Conservation (phyloP, 2,329 filamentous ascomycete species). For the Botrytis pseudocinerea region DNA sequence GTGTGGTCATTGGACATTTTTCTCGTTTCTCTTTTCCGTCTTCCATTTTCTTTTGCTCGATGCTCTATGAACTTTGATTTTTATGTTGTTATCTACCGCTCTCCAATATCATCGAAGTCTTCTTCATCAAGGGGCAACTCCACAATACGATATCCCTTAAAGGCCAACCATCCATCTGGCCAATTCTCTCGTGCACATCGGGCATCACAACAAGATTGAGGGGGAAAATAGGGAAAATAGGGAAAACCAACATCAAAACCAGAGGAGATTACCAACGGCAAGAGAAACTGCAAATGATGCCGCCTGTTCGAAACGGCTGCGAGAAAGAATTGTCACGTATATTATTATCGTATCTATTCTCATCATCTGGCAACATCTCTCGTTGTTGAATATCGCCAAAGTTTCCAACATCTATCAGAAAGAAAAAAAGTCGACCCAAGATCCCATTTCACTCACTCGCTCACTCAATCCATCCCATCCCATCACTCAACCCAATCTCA, state of each 20-base stretch:
- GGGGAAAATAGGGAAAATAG: background rate
- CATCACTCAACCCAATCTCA: background rate
- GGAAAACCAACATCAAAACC: background rate
- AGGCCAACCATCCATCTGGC: background rate
- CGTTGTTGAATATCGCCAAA: conserved; percentile 1
- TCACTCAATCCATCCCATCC: background rate
- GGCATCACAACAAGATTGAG: conserved; percentile 1
- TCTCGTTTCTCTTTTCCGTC: background rate
- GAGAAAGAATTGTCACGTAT: background rate
- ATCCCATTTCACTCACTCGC: background rate
- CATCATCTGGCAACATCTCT: background rate
- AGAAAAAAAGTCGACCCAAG: background rate
- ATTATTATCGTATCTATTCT: background rate
- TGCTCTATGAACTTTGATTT: background rate
- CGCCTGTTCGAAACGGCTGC: conserved; percentile 1
- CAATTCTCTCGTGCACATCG: conserved; percentile 1
- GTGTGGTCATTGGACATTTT: no score
- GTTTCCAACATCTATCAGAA: background rate
- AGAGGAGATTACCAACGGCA: conserved; percentile 19
- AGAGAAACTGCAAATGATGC: conserved; percentile 17
- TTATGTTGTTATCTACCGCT: background rate
- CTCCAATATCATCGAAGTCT: background rate
- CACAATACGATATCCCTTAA: conserved; percentile 6
- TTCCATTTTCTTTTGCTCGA: background rate
- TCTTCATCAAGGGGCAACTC: conserved; percentile 13